Evolutionary conservation across 495 filamentous ascomycete genomes (phyloP), one percentile per base, ranked within the genome.

Genomic region (Talaromyces trachyspermus): DNA sequence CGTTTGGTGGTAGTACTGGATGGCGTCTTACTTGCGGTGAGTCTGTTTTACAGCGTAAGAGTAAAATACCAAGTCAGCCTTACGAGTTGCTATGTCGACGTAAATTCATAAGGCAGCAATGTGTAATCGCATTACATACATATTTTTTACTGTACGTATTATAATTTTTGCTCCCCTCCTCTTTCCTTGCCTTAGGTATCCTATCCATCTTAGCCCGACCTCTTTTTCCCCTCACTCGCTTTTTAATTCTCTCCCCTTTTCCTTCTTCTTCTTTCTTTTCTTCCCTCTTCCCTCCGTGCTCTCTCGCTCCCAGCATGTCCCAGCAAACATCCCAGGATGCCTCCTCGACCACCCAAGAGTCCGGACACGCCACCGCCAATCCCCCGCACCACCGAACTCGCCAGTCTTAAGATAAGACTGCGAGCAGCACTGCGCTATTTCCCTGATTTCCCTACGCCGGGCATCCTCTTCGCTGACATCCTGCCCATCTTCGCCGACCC

Each of bases 401-500:
- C 88, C 88, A 69, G 80, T 89, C 81, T 88, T 85, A 88, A 88
- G 79, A 78, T 88, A 85, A 85, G 63, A 52, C 76, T 88, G 53
- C 74, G 70, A 48, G 52, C 56, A 20, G 74, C 78, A 25, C 71
- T 88, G 40, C 78, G 80, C 53, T 84, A 86, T 66, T 95, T 85
- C 71, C 85, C 85, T 49, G 89, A 99, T 75, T 97, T 99, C 71
- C 94, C 94, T 26, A 83, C 84, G 41, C 84, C 86, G 5, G 94
- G 94, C 63, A 89, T 99, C 61, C 77, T 95, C 47, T 99, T 99
- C 69, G 88, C 96, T 76, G 94, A 99, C 68, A 96, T 99, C 70
- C 81, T 99, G 49, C 94, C 92, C 25, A 83, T 99, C 55, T 99
- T 99, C 74, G 83, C 85, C 63, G 74, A 87, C 54, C 79, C 80